Evolutionary conservation across 441 rosid genomes (phyloP).

Genomic region (Eruca vesicaria): DNA sequence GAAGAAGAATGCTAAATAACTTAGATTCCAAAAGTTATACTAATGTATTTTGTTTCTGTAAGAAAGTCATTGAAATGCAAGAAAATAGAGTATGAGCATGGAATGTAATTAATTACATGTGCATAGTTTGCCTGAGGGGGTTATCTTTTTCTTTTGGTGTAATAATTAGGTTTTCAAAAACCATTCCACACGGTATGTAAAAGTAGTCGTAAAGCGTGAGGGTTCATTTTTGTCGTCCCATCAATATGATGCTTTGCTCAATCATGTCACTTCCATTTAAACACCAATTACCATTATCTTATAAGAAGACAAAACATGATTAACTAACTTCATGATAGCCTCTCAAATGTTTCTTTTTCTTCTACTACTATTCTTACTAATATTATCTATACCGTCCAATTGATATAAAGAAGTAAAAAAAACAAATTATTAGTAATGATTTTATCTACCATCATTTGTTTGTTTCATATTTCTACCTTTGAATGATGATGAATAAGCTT

Average conservation of each 20-base stretch:
- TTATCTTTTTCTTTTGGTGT: slow-evolving; percentile 28
- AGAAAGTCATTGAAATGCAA: slow-evolving; percentile 1
- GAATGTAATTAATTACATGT: slow-evolving; percentile 21
- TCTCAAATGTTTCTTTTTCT: slow-evolving; percentile 1
- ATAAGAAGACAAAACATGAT: slow-evolving; percentile 7
- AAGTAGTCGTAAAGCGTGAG: slow-evolving; percentile 38
- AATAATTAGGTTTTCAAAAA: slow-evolving; percentile 26
- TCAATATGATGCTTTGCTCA: slow-evolving; percentile 26
- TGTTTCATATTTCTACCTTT: background rate
- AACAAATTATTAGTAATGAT: background rate
- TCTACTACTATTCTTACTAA: slow-evolving; percentile 1
- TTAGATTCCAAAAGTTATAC: background rate
- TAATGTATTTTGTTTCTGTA: background rate
- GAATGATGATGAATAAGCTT: background rate
- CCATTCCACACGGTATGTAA: slow-evolving; percentile 24
- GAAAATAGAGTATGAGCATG: background rate
- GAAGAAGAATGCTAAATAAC: slow-evolving; percentile 4
- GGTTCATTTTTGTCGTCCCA: slow-evolving; percentile 26
- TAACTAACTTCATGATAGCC: slow-evolving; percentile 20
- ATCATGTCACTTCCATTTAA: slow-evolving; percentile 33
- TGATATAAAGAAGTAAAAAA: background rate
- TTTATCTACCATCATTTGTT: background rate
- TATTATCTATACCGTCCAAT: background rate
- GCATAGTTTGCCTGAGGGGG: slow-evolving; percentile 4
- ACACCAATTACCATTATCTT: background rate